Percentiles rank a stretch among this genome's conserved stretches.
Conservation (phyloP, 2,329 filamentous ascomycete genomes). For the Leptographium procerum region DNA sequence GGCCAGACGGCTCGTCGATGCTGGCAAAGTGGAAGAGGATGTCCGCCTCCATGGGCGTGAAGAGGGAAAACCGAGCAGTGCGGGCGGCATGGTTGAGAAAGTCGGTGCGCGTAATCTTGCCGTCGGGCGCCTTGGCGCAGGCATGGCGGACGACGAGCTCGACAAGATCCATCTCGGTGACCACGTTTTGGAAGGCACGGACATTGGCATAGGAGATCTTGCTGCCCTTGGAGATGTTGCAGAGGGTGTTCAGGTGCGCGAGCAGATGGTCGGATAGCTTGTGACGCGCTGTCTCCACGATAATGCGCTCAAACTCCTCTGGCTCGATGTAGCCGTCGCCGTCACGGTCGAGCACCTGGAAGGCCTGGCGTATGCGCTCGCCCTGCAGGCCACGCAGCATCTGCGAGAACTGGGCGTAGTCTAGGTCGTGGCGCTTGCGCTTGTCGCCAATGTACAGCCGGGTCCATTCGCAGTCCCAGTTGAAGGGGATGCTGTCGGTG, state of each 20-base stretch:
- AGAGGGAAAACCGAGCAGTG: constrained; percentile 85
- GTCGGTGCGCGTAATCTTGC: constrained; percentile 86
- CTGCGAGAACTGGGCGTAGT: constrained; percentile 94
- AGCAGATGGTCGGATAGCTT: constrained; percentile 96
- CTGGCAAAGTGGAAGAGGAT: constrained; percentile 98
- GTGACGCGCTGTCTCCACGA: constrained; percentile 81
- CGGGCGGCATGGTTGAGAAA: constrained; percentile 90
- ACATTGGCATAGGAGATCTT: constrained; percentile 98
- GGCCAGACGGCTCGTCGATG: constrained; percentile 77
- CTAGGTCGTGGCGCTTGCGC: constrained; percentile 80
- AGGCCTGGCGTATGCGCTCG: constrained; percentile 90
- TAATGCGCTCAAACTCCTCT: constrained; percentile 93
- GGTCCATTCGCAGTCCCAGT: constrained; percentile 96
- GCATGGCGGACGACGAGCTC: constrained; percentile 88
- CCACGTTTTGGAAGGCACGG: constrained; percentile 94
- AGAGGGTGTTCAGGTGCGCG: constrained; percentile 80
- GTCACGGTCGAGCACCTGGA: constrained; percentile 82
- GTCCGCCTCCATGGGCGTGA: constrained; percentile 97
- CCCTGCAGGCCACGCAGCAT: constrained; percentile 95
- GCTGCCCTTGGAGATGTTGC: constrained; percentile 83
- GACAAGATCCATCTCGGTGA: constrained; percentile 94
- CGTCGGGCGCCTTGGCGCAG: constrained; percentile 69
- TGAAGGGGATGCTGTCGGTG: constrained; percentile 76
- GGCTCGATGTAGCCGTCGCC: constrained; percentile 92
- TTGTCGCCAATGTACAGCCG: constrained; percentile 84